phyloP scores from a whole-genome alignment of 2,329 filamentous ascomycete species.

The Aspergillus piperis region DNA sequence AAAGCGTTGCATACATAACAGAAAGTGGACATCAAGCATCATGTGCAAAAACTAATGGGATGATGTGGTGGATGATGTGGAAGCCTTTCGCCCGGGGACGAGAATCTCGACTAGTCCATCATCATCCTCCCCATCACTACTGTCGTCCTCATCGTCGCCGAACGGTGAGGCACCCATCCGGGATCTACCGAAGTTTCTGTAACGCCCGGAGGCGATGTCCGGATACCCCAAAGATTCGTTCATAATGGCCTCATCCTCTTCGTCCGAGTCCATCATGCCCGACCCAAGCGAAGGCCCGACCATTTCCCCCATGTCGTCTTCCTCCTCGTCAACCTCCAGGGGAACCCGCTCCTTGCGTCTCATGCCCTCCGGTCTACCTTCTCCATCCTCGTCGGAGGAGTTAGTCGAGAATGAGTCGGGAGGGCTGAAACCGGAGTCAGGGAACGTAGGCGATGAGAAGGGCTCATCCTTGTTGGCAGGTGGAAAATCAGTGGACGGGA shows the following conservation, averaged over 20 bases:
- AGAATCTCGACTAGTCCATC: slow-evolving; percentile 47
- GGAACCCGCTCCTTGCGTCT: slow-evolving; percentile 52
- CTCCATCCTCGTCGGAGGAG: slow-evolving; percentile 45
- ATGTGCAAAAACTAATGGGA: slow-evolving; percentile 3
- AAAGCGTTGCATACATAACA: slow-evolving; percentile 12
- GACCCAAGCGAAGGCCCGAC: slow-evolving; percentile 45
- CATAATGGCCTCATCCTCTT: slow-evolving; percentile 55
- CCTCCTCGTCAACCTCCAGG: slow-evolving; percentile 60
- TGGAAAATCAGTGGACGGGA: slow-evolving; percentile 36
- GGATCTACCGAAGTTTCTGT: slow-evolving; percentile 46
- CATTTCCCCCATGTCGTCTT: slow-evolving; percentile 53
- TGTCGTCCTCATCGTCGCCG: slow-evolving; percentile 47
- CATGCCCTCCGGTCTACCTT: slow-evolving; percentile 39
- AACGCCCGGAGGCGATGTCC: slow-evolving; percentile 54
- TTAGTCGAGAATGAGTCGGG: slow-evolving; percentile 43
- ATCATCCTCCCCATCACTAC: slow-evolving; percentile 46
- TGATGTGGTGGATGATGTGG: slow-evolving; percentile 19
- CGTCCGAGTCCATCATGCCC: slow-evolving; percentile 54
- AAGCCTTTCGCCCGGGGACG: slow-evolving; percentile 44
- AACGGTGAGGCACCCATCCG: slow-evolving; percentile 35
- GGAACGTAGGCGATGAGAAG: slow-evolving; percentile 39
- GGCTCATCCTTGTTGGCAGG: slow-evolving; percentile 26
- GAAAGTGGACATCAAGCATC: slow-evolving; percentile 6
- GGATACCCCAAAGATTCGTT: slow-evolving; percentile 71
- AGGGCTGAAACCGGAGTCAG: slow-evolving; percentile 42